These are phyloP conservation scores for Termitomyces sp. DNA, from an alignment of 768 basidiomycete species.

Conservation along the genomic window DNA sequence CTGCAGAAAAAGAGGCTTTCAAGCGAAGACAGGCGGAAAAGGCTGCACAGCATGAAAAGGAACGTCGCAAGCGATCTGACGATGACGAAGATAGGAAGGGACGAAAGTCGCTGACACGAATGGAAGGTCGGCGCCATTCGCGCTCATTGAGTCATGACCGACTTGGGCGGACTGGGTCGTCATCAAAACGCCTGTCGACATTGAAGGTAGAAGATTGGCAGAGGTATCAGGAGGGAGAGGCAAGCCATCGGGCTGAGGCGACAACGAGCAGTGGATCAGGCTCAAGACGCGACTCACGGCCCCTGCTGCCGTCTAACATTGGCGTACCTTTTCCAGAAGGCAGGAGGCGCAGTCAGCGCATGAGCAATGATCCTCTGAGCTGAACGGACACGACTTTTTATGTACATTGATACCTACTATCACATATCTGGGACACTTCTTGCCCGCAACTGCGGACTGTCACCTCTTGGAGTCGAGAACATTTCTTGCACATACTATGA, in stretches of 20 bases:
- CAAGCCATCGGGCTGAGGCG: slow-evolving; percentile 13
- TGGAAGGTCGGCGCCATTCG: slow-evolving; percentile 42
- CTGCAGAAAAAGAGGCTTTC: slow-evolving; percentile 73
- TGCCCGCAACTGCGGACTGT: slow-evolving; percentile 2
- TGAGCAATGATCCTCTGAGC: slow-evolving; percentile 36
- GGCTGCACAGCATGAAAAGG: slow-evolving; percentile 51
- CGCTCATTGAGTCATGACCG: slow-evolving; percentile 64
- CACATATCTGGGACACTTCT: slow-evolving; percentile 6
- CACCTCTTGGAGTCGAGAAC: slow-evolving; percentile 13
- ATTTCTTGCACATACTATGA: slow-evolving; percentile 9
- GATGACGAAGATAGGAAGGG: slow-evolving; percentile 36
- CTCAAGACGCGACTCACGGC: slow-evolving; percentile 36
- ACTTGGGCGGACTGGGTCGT: slow-evolving; percentile 43
- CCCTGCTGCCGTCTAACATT: slow-evolving; percentile 22
- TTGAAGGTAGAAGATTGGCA: slow-evolving; percentile 89
- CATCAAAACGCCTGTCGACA: slow-evolving; percentile 66
- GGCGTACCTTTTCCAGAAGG: slow-evolving; percentile 61
- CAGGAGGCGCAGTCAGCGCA: slow-evolving; percentile 28
- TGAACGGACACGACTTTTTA: background rate
- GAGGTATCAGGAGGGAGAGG: slow-evolving; percentile 56
- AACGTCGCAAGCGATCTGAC: slow-evolving; percentile 40
- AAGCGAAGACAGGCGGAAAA: slow-evolving; percentile 71
- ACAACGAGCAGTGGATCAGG: slow-evolving; percentile 16
- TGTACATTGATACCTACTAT: slow-evolving; percentile 1
- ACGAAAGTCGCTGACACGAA: slow-evolving; percentile 28